These are phyloP conservation scores for Dictyostelium citrinum DNA, from an alignment of 78 protist species.

Conservation along the genomic window DNA sequence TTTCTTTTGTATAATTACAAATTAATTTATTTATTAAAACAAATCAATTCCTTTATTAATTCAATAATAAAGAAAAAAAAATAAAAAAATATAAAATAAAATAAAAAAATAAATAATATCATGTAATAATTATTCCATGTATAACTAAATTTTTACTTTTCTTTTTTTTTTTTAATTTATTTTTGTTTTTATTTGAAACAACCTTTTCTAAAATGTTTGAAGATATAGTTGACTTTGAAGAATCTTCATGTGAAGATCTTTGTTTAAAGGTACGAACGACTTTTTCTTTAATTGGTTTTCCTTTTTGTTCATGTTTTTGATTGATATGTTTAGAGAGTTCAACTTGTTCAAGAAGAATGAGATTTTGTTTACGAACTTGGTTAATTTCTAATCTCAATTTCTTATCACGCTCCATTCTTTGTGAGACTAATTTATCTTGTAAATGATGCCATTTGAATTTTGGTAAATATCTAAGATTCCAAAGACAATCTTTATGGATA, in stretches of 20 bases:
- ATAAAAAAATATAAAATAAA: too few species aligned
- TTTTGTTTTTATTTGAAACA: slow-evolving; percentile 1
- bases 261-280: slow-evolving; percentile 68
- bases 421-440: slow-evolving; percentile 34
- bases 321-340: slow-evolving; percentile 33
- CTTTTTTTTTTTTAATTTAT: background rate
- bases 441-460: slow-evolving; percentile 76
- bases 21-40: background rate
- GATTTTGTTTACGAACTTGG: slow-evolving; percentile 53
- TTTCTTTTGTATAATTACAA: background rate
- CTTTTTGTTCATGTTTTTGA: background rate
- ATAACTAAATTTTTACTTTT: too few species aligned
- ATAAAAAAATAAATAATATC: too few species aligned
- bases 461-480: slow-evolving; percentile 71
- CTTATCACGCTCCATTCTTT: slow-evolving; percentile 58
- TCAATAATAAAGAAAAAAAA: too few species aligned
- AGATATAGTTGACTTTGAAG: background rate
- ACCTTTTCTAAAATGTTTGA: background rate
- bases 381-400: slow-evolving; percentile 7
- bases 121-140: too few species aligned
- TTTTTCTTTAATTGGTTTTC: background rate
- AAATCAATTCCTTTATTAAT: too few species aligned
- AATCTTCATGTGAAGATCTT: slow-evolving; percentile 41
- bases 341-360: slow-evolving; percentile 11
- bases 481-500: slow-evolving; percentile 52